These are phyloP conservation scores for Cryptosporidium sp. DNA, from an alignment of 169 alveolate genomes.

Conservation along the genomic window DNA sequence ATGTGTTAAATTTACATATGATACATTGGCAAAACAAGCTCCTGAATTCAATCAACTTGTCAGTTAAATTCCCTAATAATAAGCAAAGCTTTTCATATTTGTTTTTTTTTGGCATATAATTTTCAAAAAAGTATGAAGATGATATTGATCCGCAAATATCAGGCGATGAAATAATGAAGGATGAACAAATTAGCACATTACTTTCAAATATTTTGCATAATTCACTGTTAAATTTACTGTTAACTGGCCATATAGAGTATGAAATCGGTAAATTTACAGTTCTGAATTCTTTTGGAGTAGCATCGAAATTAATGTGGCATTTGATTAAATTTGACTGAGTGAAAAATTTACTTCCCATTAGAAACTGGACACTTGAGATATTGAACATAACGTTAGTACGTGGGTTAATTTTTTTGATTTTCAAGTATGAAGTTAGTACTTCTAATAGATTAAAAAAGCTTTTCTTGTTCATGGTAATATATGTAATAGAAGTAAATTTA, in stretches of 20 bases:
- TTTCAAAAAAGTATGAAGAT: constrained; percentile 18
- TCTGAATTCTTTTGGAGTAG: background rate
- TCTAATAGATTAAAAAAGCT: background rate
- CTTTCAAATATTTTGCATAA: constrained; percentile 2
- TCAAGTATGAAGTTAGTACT: background rate
- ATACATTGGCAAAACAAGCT: constrained; percentile 30
- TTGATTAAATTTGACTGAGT: background rate
- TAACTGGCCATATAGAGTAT: constrained; percentile 10
- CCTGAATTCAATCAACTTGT: background rate
- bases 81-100: background rate
- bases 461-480: constrained; percentile 1
- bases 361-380: background rate
- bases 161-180: constrained; percentile 20
- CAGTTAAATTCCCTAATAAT: constrained; percentile 15
- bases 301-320: background rate
- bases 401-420: background rate
- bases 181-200: constrained; percentile 2
- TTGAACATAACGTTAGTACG: background rate
- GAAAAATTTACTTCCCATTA: background rate
- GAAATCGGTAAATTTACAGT: background rate
- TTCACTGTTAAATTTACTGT: constrained; percentile 12
- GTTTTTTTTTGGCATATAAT: constrained; percentile 4
- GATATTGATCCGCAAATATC: constrained; percentile 10
- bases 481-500: constrained; percentile 8
- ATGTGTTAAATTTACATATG: constrained; percentile 15